Base-by-base conservation (phyloP, 2,329 filamentous ascomycete species). In the Fusarium sp. region DNA sequence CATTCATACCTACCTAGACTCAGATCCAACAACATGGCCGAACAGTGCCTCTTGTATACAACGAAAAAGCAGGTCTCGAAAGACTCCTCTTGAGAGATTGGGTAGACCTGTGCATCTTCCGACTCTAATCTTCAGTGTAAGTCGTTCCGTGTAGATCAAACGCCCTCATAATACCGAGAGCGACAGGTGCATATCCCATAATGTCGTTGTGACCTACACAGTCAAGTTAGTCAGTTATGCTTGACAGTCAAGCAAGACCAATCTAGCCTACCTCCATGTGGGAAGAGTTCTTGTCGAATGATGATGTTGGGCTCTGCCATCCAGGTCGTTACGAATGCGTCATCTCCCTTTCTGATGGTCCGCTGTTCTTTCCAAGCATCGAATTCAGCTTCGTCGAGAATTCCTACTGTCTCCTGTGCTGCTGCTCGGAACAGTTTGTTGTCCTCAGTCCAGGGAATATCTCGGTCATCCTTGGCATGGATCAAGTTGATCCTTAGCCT, bases 381-480 rank as follows among this genome's bases (percentile, higher is more conserved):
- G 59, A 88, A 86, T 1, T 80, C 80, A 6, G 78, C 80, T 4
- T 84, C 80, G 33, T 82, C 82, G 10, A 84, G 61, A 1, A 78
- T 77, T 7, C 80, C 81, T 3, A 85, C 80, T 2, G 86, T 86
- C 52, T 89, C 88, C 63, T 86, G 87, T 2, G 89, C 89, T 0
- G 91, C 89, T 1, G 88, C 86, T 33, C 84, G 84, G 79, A 94
- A 94, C 2, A 94, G 82, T 74, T 85, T 86, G 75, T 92, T 88
- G 50, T 91, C 91, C 78, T 95, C 91, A 2, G 85, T 88, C 84
- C 91, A 96, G 0, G 94, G 91, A 69, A 98, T 98, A 76, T 98
- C 94, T 68, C 86, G 85, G 80, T 98, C 96, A 78, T 98, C 90
- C 63, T 89, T 88, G 18, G 95, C 94, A 78, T 98, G 96, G 4